A percentile compares a stretch with the other conserved stretches of the same genome.
phyloP scores from a whole-genome alignment of 2,329 filamentous ascomycete genomes.

The Cordyceps fumosorosea region DNA sequence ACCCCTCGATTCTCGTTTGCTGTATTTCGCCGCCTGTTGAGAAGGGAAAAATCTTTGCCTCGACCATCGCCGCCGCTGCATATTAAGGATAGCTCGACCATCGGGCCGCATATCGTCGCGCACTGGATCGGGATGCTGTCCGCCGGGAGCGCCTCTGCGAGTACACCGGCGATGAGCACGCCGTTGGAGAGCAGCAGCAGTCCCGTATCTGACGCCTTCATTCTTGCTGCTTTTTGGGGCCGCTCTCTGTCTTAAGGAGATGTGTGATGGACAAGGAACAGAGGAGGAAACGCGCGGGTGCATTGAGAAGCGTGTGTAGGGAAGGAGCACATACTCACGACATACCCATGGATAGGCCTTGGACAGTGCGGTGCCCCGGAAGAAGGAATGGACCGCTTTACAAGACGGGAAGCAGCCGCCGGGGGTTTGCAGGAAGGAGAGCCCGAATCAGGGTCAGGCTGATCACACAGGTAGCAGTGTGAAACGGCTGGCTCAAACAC shows the following conservation, averaged over 20 bases:
- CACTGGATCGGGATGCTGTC: slow-evolving; percentile 33
- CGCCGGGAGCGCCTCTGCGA: slow-evolving; percentile 26
- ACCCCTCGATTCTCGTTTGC: neutral
- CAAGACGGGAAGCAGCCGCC: neutral
- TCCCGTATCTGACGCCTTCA: slow-evolving; percentile 22
- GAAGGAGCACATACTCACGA: neutral
- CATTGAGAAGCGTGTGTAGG: neutral
- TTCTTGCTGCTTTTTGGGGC: slow-evolving; percentile 14
- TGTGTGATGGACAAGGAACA: neutral
- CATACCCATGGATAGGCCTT: neutral
- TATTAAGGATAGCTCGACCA: slow-evolving; percentile 34
- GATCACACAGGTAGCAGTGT: slow-evolving; percentile 9
- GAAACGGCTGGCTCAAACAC: slow-evolving; percentile 12
- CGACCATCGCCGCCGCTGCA: slow-evolving; percentile 21
- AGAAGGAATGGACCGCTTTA: neutral
- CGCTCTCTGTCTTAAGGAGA: neutral
- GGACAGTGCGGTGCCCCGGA: neutral
- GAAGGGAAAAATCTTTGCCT: neutral
- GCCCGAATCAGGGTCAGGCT: neutral
- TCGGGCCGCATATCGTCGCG: slow-evolving; percentile 35
- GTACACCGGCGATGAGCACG: slow-evolving; percentile 18
- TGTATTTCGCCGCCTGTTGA: neutral
- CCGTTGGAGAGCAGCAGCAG: slow-evolving; percentile 25
- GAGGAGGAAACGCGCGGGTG: neutral
- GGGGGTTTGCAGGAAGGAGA: neutral